phyloP scores from a whole-genome alignment of 768 basidiomycete genomes.

The Boletus vinaceobasis region DNA sequence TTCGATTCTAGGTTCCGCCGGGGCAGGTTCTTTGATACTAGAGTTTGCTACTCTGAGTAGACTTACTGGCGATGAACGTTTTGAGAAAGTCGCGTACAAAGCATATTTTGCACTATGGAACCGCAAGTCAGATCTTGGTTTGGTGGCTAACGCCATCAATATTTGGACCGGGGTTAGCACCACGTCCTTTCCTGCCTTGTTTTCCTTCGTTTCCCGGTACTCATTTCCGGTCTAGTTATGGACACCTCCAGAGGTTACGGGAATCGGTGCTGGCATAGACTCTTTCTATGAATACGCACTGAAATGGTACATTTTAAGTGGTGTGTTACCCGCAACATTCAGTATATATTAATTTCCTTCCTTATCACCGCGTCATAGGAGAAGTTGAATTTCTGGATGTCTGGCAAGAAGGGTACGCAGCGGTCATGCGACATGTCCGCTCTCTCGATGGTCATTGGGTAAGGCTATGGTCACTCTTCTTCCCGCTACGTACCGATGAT shows the following conservation, averaged over 20 bases:
- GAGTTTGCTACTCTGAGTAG: constrained; percentile 94
- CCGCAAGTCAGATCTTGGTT: constrained; percentile 73
- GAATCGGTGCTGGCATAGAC: constrained; percentile 93
- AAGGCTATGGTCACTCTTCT: constrained; percentile 2
- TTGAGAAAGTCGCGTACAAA: constrained; percentile 84
- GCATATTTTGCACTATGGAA: constrained; percentile 96
- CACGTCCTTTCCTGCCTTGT: not conserved
- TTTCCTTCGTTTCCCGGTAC: not conserved
- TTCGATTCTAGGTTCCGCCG: constrained; percentile 67
- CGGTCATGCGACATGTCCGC: constrained; percentile 82
- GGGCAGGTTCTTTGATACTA: constrained; percentile 87
- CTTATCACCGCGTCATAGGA: constrained; percentile 37
- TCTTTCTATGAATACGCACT: constrained; percentile 94
- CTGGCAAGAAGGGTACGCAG: constrained; percentile 79
- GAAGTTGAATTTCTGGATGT: constrained; percentile 80
- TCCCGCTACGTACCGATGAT: constrained; percentile 1
- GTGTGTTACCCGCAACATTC: constrained; percentile 34
- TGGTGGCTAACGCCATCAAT: constrained; percentile 90
- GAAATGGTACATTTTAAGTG: constrained; percentile 88
- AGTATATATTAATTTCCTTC: not conserved
- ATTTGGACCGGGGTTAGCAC: constrained; percentile 70
- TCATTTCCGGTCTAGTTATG: constrained; percentile 45
- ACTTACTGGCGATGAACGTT: constrained; percentile 84
- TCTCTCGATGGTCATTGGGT: constrained; percentile 89
- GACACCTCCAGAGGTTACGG: constrained; percentile 70